Base-by-base conservation (phyloP, 2,329 filamentous ascomycete genomes). In the Cercospora janseana region DNA sequence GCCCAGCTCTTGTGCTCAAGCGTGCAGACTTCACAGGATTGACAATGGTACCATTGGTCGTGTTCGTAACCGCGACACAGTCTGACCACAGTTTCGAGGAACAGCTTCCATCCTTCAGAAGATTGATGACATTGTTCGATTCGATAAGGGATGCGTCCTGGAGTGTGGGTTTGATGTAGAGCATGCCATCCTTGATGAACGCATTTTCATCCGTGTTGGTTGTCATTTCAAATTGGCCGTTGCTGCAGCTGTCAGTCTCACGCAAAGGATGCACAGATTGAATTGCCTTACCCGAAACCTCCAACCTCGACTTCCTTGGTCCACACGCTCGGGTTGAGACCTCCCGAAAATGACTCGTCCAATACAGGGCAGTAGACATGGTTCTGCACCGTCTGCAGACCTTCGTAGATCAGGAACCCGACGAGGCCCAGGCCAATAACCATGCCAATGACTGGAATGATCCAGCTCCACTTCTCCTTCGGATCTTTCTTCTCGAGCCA, bases 401-500 rank as follows among this genome's bases (percentile, higher is more conserved):
- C 88, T 58, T 91, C 85, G 77, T 83, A 93, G 40, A 93, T 75
- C 35, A 93, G 70, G 61, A 91, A 80, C 1, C 77, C 87, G 1
- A 85, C 80, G 31, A 91, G 71, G 2, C 68, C 79, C 27, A 92
- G 66, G 10, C 88, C 88, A 10, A 90, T 54, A 3, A 83, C 40
- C 42, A 93, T 80, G 38, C 87, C 88, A 18, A 88, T 66, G 32
- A 90, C 65, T 2, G 88, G 88, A 50, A 94, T 79, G 56, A 92
- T 89, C 2, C 85, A 90, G 6, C 88, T 83, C 88, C 88, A 93
- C 73, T 89, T 93, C 75, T 92, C 86, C 67, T 83, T 86, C 9
- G 85, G 83, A 58, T 91, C 85, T 50, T 75, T 82, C 65, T 83
- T 84, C n/a, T 79, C 70, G 29, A 86, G 70, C 88, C 88, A 93